Evolutionary conservation across 352 stramenopile genomes (phyloP).

Genomic region (Hyaloperonospora brassicae): DNA sequence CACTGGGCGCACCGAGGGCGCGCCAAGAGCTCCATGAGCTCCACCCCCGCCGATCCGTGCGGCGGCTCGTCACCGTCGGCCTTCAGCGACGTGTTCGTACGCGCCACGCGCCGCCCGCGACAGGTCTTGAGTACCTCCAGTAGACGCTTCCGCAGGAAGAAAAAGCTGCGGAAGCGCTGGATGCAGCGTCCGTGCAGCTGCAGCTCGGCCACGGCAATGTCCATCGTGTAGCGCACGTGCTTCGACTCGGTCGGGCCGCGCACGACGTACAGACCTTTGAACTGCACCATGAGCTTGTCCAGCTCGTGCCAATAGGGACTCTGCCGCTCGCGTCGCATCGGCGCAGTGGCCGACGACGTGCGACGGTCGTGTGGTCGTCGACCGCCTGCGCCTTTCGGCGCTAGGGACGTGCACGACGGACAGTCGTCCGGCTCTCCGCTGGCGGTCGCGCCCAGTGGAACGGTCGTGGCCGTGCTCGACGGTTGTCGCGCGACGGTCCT

Average conservation of each 20-base stretch:
- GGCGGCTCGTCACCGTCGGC: slow-evolving; percentile 1
- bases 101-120: slow-evolving; percentile 17
- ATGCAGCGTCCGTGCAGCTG: slow-evolving; percentile 41
- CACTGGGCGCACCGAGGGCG: slow-evolving; percentile 27
- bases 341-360: slow-evolving; percentile 12
- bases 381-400: slow-evolving; percentile 22
- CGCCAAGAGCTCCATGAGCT: slow-evolving; percentile 24
- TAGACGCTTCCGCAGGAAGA: slow-evolving; percentile 41
- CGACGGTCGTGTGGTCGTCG: slow-evolving; percentile 4
- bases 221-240: slow-evolving; percentile 64
- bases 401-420: slow-evolving; percentile 21
- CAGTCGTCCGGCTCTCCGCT: slow-evolving; percentile 20
- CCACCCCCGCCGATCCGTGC: slow-evolving; percentile 14
- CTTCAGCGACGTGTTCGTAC: slow-evolving; percentile 13
- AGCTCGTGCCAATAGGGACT: slow-evolving; percentile 27
- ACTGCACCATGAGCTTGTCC: slow-evolving; percentile 37
- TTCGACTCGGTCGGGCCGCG: slow-evolving; percentile 38
- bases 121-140: slow-evolving; percentile 40
- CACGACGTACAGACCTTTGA: slow-evolving; percentile 48
- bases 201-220: slow-evolving; percentile 34
- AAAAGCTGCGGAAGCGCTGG: slow-evolving; percentile 55
- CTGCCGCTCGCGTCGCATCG: slow-evolving; percentile 19
- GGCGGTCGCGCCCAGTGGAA: slow-evolving; percentile 16
- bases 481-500: slow-evolving; percentile 12
- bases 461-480: slow-evolving; percentile 17